Conservation (phyloP, 495 filamentous ascomycete genomes). For the Tuber borchii region DNA sequence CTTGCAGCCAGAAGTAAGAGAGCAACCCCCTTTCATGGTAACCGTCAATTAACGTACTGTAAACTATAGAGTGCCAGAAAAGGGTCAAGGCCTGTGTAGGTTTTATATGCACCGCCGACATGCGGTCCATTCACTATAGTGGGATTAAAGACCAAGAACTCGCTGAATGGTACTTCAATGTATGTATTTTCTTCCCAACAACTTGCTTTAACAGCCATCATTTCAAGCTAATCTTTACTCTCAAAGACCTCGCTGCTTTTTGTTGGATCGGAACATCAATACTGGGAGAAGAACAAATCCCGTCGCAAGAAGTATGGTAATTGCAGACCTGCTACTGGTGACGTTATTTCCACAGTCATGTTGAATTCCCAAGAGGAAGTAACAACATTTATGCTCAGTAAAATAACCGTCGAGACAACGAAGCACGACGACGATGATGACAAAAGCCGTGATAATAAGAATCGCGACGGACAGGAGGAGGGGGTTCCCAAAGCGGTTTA, state of each 20-base stretch:
- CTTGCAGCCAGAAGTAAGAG: constrained; percentile 44
- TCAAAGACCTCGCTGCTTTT: not conserved
- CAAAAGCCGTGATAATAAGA: not conserved
- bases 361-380: not conserved
- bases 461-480: not conserved
- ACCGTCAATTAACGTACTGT: not conserved
- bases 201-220: not conserved
- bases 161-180: not conserved
- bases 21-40: not conserved
- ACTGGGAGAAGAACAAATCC: not conserved
- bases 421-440: not conserved
- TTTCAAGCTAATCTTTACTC: not conserved
- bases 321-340: not conserved
- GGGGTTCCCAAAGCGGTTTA: not conserved
- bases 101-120: not conserved
- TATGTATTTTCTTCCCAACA: not conserved
- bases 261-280: not conserved
- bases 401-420: not conserved
- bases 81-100: not conserved
- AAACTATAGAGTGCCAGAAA: not conserved
- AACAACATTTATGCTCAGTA: not conserved
- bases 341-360: not conserved
- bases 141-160: not conserved
- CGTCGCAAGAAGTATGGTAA: not conserved
- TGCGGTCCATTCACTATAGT: not conserved